phyloP scores from a whole-genome alignment of 345 rosid genomes.

The Draba incana region DNA sequence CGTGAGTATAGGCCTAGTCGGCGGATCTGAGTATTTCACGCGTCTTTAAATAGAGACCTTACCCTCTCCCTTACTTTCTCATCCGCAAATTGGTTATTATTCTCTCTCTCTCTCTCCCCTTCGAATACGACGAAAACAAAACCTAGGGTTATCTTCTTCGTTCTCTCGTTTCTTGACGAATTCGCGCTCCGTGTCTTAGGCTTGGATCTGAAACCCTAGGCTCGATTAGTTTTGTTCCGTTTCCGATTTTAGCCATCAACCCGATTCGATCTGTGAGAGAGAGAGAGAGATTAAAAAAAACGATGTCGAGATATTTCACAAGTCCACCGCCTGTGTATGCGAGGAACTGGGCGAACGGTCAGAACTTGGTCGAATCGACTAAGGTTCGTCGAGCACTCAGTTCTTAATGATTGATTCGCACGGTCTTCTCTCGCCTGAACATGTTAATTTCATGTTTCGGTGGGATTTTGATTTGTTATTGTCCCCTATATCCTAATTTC shows the following conservation, averaged over 20 bases:
- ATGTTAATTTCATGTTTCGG: slow-evolving; percentile 16
- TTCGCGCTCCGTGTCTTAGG: slow-evolving; percentile 4
- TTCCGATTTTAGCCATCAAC: background rate
- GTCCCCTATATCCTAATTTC: background rate
- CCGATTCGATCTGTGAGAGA: slow-evolving; percentile 32
- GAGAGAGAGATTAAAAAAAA: background rate
- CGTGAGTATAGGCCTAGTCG: slow-evolving; percentile 39
- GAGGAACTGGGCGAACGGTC: slow-evolving; percentile 51
- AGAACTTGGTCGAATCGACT: slow-evolving; percentile 57
- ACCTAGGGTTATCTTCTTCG: slow-evolving; percentile 4
- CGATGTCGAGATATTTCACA: slow-evolving; percentile 68
- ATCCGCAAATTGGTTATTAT: slow-evolving; percentile 11
- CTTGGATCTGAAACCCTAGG: slow-evolving; percentile 29
- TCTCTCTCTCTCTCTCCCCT: background rate
- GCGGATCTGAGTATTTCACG: slow-evolving; percentile 46
- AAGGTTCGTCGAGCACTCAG: slow-evolving; percentile 68
- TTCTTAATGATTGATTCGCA: slow-evolving; percentile 39
- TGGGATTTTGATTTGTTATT: no score
- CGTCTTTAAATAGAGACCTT: slow-evolving; percentile 41
- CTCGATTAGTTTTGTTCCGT: slow-evolving; percentile 18
- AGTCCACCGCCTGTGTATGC: slow-evolving; percentile 50
- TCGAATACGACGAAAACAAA: background rate
- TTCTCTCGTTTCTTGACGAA: background rate
- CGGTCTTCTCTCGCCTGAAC: slow-evolving; percentile 19
- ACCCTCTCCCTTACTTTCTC: slow-evolving; percentile 7